Base-by-base conservation (phyloP, 139 green algal species). In the Spirogloea muscicola region DNA sequence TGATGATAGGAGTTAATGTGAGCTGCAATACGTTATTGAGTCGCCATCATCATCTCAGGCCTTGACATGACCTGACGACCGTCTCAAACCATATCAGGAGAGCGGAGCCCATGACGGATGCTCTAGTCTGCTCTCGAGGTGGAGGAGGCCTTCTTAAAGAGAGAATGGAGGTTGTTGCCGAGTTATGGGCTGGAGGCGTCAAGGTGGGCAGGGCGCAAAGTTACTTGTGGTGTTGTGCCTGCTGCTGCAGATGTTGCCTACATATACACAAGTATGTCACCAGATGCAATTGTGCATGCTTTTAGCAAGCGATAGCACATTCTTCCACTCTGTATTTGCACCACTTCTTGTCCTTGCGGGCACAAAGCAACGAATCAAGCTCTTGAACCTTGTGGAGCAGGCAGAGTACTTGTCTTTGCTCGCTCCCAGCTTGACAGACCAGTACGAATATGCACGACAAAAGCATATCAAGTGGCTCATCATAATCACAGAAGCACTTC, bases 361-460 rank as follows among this genome's bases (percentile, higher is more conserved):
- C 43, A 51, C 43, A 51, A 51, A 51, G 43, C 10, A 51, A 13
- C 13, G 43, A 60, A 60, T 5, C 13, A 27, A 60, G 49, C 49
- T 60, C 49, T 60, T n/a, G 49, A 29, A 16, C 10, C 27, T 7
- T 27, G 49, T n/a, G n/a, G n/a, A n/a, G n/a, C 55, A 68, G 5
- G 87, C 90, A 0, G 88, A 93, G 78, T 73, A 90, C 59, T 49
- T 94, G 74, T 85, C 79, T 1, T 58, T 75, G 1, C 63, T 74
- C 3, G 62, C 76, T 10, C 91, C 91, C 39, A 86, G 68, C 46
- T 57, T 89, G 48, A 89, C 83, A 0, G 86, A 87, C 41, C 90
- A 96, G 84, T 95, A 92, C 78, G 88, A 91, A 73, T 91, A 90
- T 51, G 90, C 89, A 0, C 70, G 81, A 27, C 59, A 37, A 3